Base-by-base conservation (phyloP, 805 yeast genomes). In the Saccharomycopsis sp. region DNA sequence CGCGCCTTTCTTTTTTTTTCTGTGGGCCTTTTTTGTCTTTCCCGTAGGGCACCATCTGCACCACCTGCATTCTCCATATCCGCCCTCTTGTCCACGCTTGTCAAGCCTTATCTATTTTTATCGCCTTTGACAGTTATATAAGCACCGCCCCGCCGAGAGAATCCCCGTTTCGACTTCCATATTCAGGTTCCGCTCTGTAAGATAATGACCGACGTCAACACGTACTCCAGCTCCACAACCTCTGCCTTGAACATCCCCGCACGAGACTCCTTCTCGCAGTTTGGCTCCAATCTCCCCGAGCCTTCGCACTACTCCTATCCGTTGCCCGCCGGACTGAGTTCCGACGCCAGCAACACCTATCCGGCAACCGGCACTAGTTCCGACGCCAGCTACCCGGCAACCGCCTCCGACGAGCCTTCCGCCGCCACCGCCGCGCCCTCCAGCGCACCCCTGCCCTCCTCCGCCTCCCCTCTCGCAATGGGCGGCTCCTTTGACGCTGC, bases 201-300 rank as follows among this genome's bases (percentile, higher is more conserved):
- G 18, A 66, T 62, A 59, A 64, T 50, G 47, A 64, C 55, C 56
- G 64, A 56, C 56, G 48, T 44, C 21, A 44, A 44, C n/a, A 44
- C 64, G 51, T 54, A 65, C 63, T 61, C 65, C 53, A 41, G 64
- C 56, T 44, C 37, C 9, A 29, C 37, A 29, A 29, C 37, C 5
- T 29, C 37, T 29, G 37, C 37, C 5, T 29, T 29, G 37, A 29
- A 29, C 37, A 29, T 64, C 63, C 41, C 62, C 57, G 41, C 58
- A 47, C 8, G 55, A 50, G 18, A 18, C 53, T 20, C 56, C n/a
- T 21, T 57, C 8, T 57, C 54, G 51, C 50, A 7, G 24, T 5
- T 55, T 24, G 5, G 16, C 34, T 3, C 47, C 61, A 61, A 60
- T 34, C 7, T 34, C 55, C 53, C 12, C 18, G 40, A 37, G 24